Conservation (phyloP, 805 yeast species). For the Clavispora carvajalis region DNA sequence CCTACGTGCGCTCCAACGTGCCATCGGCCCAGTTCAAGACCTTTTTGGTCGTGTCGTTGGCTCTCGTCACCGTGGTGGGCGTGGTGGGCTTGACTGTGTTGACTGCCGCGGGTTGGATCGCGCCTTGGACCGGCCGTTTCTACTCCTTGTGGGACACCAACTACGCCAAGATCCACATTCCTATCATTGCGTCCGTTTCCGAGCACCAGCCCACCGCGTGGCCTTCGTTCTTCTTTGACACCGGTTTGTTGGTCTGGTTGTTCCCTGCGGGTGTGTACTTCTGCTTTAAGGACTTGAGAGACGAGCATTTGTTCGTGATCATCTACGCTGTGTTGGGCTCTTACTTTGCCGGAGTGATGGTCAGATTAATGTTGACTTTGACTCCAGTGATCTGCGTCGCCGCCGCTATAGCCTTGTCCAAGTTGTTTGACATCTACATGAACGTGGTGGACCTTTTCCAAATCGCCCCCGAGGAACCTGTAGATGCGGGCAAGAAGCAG, state of each 20-base stretch:
- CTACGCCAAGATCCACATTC: conserved; percentile 96
- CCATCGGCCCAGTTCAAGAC: conserved; percentile 69
- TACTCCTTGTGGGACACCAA: conserved; percentile 97
- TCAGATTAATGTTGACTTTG: conserved; percentile 91
- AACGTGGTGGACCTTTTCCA: conserved; percentile 47
- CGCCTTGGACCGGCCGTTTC: conserved; percentile 99
- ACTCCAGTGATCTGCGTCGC: conserved; percentile 95
- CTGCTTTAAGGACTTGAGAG: conserved; percentile 80
- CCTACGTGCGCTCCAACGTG: conserved; percentile 69
- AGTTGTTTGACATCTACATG: conserved; percentile 75
- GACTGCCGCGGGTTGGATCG: conserved; percentile 88
- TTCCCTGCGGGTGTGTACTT: conserved; percentile 97
- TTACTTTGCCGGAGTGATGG: conserved; percentile 99
- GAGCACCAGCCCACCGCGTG: conserved; percentile 99
- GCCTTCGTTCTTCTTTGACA: conserved; percentile 96
- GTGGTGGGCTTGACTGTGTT: conserved; percentile 66
- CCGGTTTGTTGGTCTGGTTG: conserved; percentile 89
- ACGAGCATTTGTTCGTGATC: conserved; percentile 90
- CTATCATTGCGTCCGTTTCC: conserved; percentile 96
- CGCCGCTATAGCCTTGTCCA: conserved; percentile 84
- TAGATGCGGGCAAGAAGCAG: conserved; percentile 3
- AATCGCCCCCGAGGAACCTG: conserved; percentile 12
- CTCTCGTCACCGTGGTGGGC: conserved; percentile 56
- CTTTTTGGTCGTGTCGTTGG: conserved; percentile 57
- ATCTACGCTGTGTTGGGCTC: conserved; percentile 91